phyloP scores from a whole-genome alignment of 139 green algal genomes.

The Nannochloris sp. region DNA sequence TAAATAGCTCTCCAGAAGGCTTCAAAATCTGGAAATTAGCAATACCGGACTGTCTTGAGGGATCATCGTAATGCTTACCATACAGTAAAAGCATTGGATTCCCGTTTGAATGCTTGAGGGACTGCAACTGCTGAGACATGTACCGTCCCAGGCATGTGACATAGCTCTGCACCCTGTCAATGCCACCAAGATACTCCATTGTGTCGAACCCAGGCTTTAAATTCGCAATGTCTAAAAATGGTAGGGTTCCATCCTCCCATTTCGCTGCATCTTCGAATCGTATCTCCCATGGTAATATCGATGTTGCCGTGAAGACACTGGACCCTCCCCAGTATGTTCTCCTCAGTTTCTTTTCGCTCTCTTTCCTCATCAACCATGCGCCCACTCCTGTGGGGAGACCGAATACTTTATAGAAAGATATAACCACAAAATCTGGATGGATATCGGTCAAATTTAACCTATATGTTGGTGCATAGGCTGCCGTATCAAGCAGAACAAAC shows the following conservation, averaged over 20 bases:
- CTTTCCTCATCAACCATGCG: constrained; percentile 61
- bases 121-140: constrained; percentile 31
- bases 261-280: constrained; percentile 35
- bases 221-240: constrained; percentile 64
- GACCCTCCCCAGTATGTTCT: constrained; percentile 80
- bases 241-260: constrained; percentile 76
- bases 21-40: constrained; percentile 78
- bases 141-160: constrained; percentile 7
- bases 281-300: constrained; percentile 38
- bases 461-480: constrained; percentile 60
- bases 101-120: constrained; percentile 58
- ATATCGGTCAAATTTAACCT: constrained; percentile 62
- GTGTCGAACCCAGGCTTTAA: constrained; percentile 35
- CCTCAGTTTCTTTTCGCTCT: constrained; percentile 37
- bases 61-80: constrained; percentile 13
- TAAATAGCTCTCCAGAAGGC: constrained; percentile 59
- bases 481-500: constrained; percentile 77
- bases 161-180: constrained; percentile 1
- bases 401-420: constrained; percentile 95
- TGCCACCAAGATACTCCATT: constrained; percentile 29
- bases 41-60: constrained; percentile 12
- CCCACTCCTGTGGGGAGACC: constrained; percentile 70
- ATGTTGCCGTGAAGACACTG: constrained; percentile 46
- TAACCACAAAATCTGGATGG: constrained; percentile 69
- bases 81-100: constrained; percentile 48